Evolutionary conservation across 208 protist species (phyloP), one percentile per base, ranked within the genome.

Genomic region (Leishmania mexicana): DNA sequence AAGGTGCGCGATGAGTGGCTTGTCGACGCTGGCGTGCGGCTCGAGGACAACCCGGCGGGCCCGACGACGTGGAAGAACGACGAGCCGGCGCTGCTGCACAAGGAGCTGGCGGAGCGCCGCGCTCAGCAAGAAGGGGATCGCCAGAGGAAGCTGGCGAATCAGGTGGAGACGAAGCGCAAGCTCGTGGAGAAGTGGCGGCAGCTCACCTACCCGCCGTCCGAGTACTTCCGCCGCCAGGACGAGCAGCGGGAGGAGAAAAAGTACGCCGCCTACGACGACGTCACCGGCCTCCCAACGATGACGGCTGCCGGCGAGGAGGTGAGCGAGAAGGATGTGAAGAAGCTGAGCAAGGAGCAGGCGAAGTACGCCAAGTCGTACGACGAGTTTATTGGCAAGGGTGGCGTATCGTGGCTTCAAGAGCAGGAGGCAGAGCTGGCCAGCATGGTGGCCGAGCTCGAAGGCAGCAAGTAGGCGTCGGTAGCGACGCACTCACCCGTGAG

Each of bases 31-130:
- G 95, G 95, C 2, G 90, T 97, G 40, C 93, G 93, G 35, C 87
- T 97, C 47, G 92, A 97, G 86, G 95, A 97, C 85, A 91, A 87
- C 67, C 93, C 93, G 7, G 83, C 78, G 21, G 88, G 84, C 53
- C 87, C 90, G 31, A 95, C 93, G 6, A 92, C 83, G 75, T 95
- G 93, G 93, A 96, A 95, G 84, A 89, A 78, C 65, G 93, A 96
- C 78, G 90, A 95, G 65, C 89, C 88, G n/a, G 84, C 68, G 8
- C 64, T 92, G 58, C 83, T 96, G 70, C 88, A 85, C 21, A 76
- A 85, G 40, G 93, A 96, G 79, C 85, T 86, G 64, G 74, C 79
- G n/a, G 92, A 86, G 75, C 88, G 92, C 17, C 79, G 73, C 38
- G 81, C 57, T 65, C 86, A 91, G 76, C 81, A 87, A 65, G 85